These are phyloP conservation scores for Chaetomiaceae sp. DNA, from an alignment of 2,329 filamentous ascomycete genomes.

Conservation along the genomic window DNA sequence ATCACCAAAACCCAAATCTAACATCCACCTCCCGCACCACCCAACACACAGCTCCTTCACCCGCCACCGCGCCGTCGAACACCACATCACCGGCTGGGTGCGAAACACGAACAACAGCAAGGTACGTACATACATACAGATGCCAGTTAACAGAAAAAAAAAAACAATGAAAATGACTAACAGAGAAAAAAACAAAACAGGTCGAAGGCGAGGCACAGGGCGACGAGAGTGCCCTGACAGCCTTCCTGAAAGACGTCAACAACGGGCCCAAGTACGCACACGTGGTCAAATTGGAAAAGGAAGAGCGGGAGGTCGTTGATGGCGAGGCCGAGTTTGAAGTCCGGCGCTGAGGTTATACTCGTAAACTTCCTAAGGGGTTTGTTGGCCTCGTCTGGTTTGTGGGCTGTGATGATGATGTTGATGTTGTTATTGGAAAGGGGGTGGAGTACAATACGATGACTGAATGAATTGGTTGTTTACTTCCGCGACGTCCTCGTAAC, in stretches of 20 bases:
- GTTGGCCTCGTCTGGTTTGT: too few species aligned
- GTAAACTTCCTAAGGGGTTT: too few species aligned
- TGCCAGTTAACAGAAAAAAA: background rate
- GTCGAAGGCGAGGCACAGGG: slow-evolving; percentile 90
- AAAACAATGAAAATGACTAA: background rate
- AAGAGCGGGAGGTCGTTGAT: slow-evolving; percentile 58
- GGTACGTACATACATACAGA: slow-evolving; percentile 31
- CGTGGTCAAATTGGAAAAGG: slow-evolving; percentile 69
- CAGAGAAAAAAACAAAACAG: slow-evolving; percentile 43
- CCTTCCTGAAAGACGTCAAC: slow-evolving; percentile 70
- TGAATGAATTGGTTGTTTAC: too few species aligned
- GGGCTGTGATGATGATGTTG: too few species aligned
- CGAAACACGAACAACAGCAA: slow-evolving; percentile 54
- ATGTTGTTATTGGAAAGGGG: too few species aligned
- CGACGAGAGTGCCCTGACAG: slow-evolving; percentile 55
- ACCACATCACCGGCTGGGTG: slow-evolving; percentile 57
- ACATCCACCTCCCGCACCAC: too few species aligned
- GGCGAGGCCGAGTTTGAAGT: slow-evolving; percentile 65
- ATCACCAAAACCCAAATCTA: too few species aligned
- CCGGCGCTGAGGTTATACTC: slow-evolving; percentile 31
- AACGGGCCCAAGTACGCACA: slow-evolving; percentile 66
- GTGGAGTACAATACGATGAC: too few species aligned
- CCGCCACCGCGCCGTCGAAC: slow-evolving; percentile 45
- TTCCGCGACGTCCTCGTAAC: too few species aligned
- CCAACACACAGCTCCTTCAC: slow-evolving; percentile 47